These are phyloP conservation scores for Aeminium ludgeri DNA, from an alignment of 495 filamentous ascomycete genomes.

Conservation along the genomic window DNA sequence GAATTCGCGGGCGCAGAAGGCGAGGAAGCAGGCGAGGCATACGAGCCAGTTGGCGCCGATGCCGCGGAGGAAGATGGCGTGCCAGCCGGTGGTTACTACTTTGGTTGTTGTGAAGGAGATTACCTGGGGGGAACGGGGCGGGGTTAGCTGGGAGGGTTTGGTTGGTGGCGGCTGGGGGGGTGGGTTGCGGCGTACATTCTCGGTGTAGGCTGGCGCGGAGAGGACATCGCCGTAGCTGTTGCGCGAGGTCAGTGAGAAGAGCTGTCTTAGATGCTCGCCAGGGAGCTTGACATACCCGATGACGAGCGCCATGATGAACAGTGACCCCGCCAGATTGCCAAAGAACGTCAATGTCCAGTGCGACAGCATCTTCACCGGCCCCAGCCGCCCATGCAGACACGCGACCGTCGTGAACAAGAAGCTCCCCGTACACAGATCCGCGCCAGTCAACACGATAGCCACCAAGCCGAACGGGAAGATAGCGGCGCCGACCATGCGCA, in stretches of 20 bases:
- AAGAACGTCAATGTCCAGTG: conserved; percentile 43
- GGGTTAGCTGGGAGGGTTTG: not conserved
- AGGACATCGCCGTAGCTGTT: conserved; percentile 47
- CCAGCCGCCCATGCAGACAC: conserved; percentile 33
- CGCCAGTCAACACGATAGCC: conserved; percentile 42
- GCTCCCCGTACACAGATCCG: conserved; percentile 42
- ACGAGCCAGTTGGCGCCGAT: conserved; percentile 51
- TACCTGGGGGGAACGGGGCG: conserved; percentile 29
- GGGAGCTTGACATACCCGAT: conserved; percentile 28
- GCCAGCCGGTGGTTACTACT: conserved; percentile 38
- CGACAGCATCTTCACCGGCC: conserved; percentile 32
- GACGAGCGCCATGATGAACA: conserved; percentile 43
- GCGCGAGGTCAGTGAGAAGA: too few relatives aligned
- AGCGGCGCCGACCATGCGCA: conserved; percentile 37
- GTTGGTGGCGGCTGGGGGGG: too few relatives aligned
- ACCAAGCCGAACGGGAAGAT: conserved; percentile 43
- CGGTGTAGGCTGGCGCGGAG: conserved; percentile 1
- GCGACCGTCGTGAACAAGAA: conserved; percentile 45
- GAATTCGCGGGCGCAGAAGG: conserved; percentile 38
- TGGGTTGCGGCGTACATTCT: too few relatives aligned
- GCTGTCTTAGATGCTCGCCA: too few relatives aligned
- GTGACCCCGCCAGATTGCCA: conserved; percentile 41
- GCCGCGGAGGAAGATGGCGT: conserved; percentile 42
- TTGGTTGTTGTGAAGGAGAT: conserved; percentile 37
- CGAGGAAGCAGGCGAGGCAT: conserved; percentile 41